Percentiles rank a stretch among this genome's conserved stretches.
These are phyloP conservation scores for Neurospora sp. DNA, from an alignment of 495 filamentous ascomycete genomes.

Conservation along the genomic window DNA sequence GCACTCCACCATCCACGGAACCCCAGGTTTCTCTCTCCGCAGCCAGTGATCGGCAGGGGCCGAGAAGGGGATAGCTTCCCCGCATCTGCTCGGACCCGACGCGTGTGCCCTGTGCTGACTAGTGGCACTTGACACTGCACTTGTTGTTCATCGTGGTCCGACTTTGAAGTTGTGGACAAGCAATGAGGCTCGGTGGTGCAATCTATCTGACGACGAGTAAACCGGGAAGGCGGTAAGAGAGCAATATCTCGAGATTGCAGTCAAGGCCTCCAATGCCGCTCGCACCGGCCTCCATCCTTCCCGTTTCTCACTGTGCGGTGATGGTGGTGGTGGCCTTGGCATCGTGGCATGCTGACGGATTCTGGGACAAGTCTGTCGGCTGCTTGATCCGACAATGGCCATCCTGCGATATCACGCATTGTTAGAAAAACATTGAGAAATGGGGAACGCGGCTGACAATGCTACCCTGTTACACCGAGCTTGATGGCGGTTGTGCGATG, in stretches of 20 bases:
- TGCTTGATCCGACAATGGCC: not conserved
- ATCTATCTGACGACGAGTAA: constrained; percentile 1
- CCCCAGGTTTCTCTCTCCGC: not conserved
- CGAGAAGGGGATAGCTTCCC: not conserved
- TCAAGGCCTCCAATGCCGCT: constrained; percentile 1
- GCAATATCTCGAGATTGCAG: constrained; percentile 15
- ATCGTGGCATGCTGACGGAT: constrained; percentile 12
- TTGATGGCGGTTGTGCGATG: not conserved
- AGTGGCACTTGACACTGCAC: not conserved
- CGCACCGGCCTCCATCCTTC: not conserved
- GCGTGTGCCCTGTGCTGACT: not conserved
- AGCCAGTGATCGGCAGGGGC: not conserved
- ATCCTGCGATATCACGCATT: not conserved
- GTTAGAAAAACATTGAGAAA: not conserved
- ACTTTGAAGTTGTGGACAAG: not conserved
- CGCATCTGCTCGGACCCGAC: not conserved
- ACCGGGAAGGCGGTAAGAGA: constrained; percentile 10
- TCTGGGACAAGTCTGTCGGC: not conserved
- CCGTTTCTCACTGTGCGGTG: not conserved
- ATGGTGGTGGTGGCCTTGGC: not conserved
- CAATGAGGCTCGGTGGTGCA: not conserved
- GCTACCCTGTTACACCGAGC: not conserved
- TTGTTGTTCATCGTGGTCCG: not conserved
- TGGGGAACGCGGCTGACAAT: not conserved
- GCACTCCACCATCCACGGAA: not conserved